Conservation (phyloP, 1,284 basidiomycete genomes). For the Chiua sp. region DNA sequence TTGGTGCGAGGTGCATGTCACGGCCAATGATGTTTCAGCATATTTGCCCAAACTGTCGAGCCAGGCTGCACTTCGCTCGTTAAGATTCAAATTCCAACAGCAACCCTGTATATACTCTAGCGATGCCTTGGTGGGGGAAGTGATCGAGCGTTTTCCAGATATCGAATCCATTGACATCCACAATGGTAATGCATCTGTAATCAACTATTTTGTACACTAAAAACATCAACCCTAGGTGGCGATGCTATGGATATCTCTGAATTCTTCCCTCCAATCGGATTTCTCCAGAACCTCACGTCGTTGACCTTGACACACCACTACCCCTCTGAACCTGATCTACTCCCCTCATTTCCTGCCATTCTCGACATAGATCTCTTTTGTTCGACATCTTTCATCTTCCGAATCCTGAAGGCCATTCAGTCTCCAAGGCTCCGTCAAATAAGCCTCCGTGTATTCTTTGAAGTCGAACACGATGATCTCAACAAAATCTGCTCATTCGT, state of each 20-base stretch:
- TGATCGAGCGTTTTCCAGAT: not conserved
- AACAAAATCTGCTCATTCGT: not conserved
- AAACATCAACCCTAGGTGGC: not conserved
- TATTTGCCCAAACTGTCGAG: not conserved
- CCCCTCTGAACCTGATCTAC: not conserved
- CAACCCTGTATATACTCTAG: not conserved
- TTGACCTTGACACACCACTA: not conserved
- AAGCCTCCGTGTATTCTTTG: not conserved
- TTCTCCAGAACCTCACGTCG: not conserved
- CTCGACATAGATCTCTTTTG: not conserved
- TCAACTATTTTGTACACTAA: not conserved
- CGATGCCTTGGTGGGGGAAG: not conserved
- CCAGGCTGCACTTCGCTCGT: not conserved
- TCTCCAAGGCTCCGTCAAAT: not conserved
- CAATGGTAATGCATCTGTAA: not conserved
- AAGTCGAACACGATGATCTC: too few relatives aligned
- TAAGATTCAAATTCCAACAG: not conserved
- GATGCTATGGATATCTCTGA: not conserved
- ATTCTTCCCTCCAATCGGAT: not conserved
- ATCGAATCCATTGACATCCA: not conserved
- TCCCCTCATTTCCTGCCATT: not conserved
- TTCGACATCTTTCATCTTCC: not conserved
- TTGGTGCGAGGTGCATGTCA: not conserved
- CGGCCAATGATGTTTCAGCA: not conserved
- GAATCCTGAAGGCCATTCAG: not conserved